Conservation (phyloP, 1,284 basidiomycete genomes). For the Quambalaria eucalypti region DNA sequence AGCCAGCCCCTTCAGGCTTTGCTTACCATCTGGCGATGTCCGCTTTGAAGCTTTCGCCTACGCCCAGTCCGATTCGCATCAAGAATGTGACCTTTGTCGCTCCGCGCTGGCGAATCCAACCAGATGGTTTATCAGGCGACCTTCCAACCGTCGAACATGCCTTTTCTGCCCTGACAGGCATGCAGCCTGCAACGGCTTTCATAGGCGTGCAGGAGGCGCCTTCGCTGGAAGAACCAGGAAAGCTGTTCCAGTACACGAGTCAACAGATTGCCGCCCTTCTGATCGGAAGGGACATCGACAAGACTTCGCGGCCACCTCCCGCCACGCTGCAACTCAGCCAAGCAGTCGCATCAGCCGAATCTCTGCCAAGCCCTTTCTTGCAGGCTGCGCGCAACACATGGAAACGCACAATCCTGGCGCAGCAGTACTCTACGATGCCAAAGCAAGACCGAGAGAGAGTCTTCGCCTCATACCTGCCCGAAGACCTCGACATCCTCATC, state of each 20-base stretch:
- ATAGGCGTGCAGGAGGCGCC: background rate
- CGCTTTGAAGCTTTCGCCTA: background rate
- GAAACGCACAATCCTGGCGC: conserved; percentile 6
- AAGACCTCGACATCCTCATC: conserved; percentile 19
- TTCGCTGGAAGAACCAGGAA: background rate
- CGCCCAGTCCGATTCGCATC: background rate
- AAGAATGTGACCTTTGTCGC: background rate
- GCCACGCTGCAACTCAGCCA: background rate
- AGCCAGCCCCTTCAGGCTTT: no score
- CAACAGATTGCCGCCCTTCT: conserved; percentile 5
- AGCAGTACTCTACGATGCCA: conserved; percentile 11
- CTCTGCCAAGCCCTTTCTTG: conserved; percentile 4
- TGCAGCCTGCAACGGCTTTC: conserved; percentile 9
- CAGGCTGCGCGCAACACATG: conserved; percentile 12
- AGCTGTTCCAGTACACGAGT: conserved; percentile 11
- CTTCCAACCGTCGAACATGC: conserved; percentile 10
- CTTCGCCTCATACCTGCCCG: conserved; percentile 17
- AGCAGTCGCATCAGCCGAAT: background rate
- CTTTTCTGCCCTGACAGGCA: conserved; percentile 6
- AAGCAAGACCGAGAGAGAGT: conserved; percentile 2
- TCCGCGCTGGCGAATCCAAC: conserved; percentile 5
- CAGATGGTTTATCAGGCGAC: conserved; percentile 8
- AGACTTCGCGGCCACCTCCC: background rate
- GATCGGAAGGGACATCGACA: conserved; percentile 3
- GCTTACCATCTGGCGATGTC: background rate